These are phyloP conservation scores for Raffaelea arxii DNA, from an alignment of 2,329 filamentous ascomycete species.

Conservation along the genomic window DNA sequence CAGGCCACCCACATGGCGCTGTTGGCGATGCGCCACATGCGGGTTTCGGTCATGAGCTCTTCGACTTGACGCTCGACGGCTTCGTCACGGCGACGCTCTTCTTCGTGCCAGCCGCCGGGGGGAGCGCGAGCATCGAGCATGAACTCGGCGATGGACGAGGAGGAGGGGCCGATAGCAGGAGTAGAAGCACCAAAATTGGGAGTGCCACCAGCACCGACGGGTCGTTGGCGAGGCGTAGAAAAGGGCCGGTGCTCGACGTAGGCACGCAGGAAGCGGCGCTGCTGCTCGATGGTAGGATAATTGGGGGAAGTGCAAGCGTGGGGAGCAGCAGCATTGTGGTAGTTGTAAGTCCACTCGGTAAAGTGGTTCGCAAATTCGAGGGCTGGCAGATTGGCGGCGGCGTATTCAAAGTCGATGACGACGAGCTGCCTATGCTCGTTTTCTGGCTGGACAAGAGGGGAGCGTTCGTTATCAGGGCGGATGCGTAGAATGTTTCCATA, in stretches of 20 bases:
- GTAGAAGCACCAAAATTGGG: constrained; percentile 11
- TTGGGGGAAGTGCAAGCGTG: constrained; percentile 56
- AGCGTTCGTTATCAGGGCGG: constrained; percentile 59
- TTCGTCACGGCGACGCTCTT: constrained; percentile 53
- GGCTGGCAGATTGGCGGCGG: constrained; percentile 76
- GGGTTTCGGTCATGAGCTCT: constrained; percentile 66
- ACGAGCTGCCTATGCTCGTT: constrained; percentile 95
- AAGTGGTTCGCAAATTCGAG: constrained; percentile 98
- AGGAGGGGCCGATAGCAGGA: constrained; percentile 18
- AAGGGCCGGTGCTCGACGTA: constrained; percentile 78
- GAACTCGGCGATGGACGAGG: constrained; percentile 55
- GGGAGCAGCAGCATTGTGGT: constrained; percentile 61
- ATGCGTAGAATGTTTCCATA: constrained; percentile 91
- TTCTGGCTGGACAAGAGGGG: constrained; percentile 75
- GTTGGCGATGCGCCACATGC: constrained; percentile 80
- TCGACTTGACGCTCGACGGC: constrained; percentile 57
- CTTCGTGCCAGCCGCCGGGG: constrained; percentile 45
- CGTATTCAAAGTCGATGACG: constrained; percentile 98
- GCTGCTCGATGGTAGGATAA: constrained; percentile 75
- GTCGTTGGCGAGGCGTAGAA: constrained; percentile 50
- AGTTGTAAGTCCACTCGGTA: constrained; percentile 97
- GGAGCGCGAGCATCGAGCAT: constrained; percentile 69
- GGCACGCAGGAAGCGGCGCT: constrained; percentile 72
- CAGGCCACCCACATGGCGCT: constrained; percentile 89
- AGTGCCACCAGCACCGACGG: constrained; percentile 8